A percentile compares a stretch with the other conserved stretches of the same genome.
Conservation (phyloP, 441 rosid species). For the Cnidoscolus chayamansa region DNA sequence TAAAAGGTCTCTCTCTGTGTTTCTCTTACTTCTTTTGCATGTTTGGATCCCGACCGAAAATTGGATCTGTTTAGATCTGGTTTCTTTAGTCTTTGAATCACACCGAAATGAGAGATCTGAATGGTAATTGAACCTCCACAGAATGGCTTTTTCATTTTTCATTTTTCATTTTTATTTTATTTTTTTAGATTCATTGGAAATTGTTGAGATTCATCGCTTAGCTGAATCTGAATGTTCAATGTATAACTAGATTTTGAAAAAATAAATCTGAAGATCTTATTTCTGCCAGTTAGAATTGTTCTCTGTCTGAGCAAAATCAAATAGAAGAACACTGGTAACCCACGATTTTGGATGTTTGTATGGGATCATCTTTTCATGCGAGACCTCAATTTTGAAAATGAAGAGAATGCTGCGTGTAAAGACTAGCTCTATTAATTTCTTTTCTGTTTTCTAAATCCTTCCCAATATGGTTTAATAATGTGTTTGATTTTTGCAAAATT, state of each 20-base stretch:
- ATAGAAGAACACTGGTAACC: not conserved
- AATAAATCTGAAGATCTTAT: not conserved
- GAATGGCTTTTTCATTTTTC: not conserved
- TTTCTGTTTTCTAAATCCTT: not conserved
- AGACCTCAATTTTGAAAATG: not conserved
- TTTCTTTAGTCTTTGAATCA: not conserved
- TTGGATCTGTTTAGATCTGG: constrained; percentile 12
- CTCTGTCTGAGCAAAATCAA: no score
- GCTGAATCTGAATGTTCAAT: not conserved
- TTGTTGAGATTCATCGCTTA: not conserved
- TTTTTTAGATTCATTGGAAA: not conserved
- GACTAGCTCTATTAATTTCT: not conserved
- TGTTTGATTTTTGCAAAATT: no score
- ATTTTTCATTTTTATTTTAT: not conserved
- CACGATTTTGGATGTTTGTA: not conserved
- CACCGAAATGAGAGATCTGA: constrained; percentile 9
- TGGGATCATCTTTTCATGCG: not conserved
- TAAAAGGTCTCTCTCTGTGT: not conserved
- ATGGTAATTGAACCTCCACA: not conserved
- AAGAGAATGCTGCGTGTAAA: not conserved
- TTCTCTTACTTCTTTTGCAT: not conserved
- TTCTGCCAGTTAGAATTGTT: not conserved
- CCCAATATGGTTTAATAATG: no score
- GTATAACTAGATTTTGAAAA: not conserved
- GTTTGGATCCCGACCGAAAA: not conserved